A percentile compares a stretch with the other conserved stretches of the same genome.
Conservation (phyloP, 768 basidiomycete species). For the Termitomyces heimii region DNA sequence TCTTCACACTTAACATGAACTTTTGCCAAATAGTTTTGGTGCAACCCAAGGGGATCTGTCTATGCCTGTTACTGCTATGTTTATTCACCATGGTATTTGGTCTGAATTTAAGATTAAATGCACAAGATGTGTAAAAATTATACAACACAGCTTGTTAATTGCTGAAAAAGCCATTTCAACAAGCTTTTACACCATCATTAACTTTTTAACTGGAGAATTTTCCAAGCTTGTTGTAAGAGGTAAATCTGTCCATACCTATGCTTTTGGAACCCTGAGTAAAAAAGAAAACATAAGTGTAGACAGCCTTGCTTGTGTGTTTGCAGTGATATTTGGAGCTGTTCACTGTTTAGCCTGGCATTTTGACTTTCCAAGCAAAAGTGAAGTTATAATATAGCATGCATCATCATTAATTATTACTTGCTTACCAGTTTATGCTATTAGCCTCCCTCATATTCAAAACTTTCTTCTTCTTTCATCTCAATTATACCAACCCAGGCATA, state of each 20-base stretch:
- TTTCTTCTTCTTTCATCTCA: neutral
- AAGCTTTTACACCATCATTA: neutral
- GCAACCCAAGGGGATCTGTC: neutral
- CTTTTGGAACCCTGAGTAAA: neutral
- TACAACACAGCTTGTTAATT: neutral
- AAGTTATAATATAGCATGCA: constrained; percentile 14
- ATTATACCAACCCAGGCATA: neutral
- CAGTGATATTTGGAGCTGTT: neutral
- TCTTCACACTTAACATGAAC: neutral
- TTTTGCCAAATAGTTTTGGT: neutral
- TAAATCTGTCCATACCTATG: neutral
- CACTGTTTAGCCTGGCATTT: neutral
- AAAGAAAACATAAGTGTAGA: neutral
- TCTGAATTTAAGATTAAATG: neutral
- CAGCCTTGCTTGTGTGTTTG: neutral
- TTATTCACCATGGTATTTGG: neutral
- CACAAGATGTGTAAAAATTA: neutral
- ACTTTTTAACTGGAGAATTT: neutral
- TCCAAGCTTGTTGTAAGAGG: neutral
- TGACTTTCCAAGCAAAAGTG: neutral
- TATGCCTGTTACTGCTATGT: neutral
- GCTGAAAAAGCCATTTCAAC: neutral
- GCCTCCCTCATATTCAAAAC: neutral
- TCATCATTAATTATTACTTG: constrained; percentile 3
- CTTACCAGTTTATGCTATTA: neutral